phyloP scores from a whole-genome alignment of 2,329 filamentous ascomycete genomes.

The Aureobasidium sp. region DNA sequence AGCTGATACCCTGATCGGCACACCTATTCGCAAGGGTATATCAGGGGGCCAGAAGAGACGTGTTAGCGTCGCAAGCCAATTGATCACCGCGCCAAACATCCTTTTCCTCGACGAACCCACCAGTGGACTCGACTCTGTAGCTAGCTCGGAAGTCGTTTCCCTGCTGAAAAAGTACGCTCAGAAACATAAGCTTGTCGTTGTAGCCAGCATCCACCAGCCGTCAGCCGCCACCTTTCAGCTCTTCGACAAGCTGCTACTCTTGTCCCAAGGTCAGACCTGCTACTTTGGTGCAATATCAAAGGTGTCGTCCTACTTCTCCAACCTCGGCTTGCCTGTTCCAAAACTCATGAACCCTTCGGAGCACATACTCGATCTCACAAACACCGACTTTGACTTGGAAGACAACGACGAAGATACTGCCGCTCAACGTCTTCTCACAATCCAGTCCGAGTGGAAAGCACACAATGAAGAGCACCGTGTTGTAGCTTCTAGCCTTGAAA shows the following conservation, averaged over 20 bases:
- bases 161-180: slow-evolving; percentile 57
- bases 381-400: slow-evolving; percentile 57
- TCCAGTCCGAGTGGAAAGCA: slow-evolving; percentile 14
- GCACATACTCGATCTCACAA: slow-evolving; percentile 65
- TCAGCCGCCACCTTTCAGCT: slow-evolving; percentile 67
- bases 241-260: slow-evolving; percentile 65
- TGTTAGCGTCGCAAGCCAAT: slow-evolving; percentile 66
- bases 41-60: slow-evolving; percentile 75
- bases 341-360: slow-evolving; percentile 67
- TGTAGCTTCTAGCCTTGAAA: background rate
- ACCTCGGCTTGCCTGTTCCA: slow-evolving; percentile 52
- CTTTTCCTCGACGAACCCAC: slow-evolving; percentile 77
- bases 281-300: slow-evolving; percentile 57
- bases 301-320: slow-evolving; percentile 52
- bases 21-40: slow-evolving; percentile 69
- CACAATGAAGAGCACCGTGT: background rate
- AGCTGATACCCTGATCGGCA: slow-evolving; percentile 62
- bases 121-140: slow-evolving; percentile 68
- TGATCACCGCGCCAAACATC: slow-evolving; percentile 69
- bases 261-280: slow-evolving; percentile 59
- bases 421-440: slow-evolving; percentile 20
- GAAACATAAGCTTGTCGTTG: slow-evolving; percentile 32
- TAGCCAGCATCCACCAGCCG: slow-evolving; percentile 70
- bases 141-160: slow-evolving; percentile 63
- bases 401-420: slow-evolving; percentile 17